Percentiles rank a stretch among this genome's conserved stretches.
Conservation (phyloP, 192 early-diverging fungal species). For the Mortierella alpina region DNA sequence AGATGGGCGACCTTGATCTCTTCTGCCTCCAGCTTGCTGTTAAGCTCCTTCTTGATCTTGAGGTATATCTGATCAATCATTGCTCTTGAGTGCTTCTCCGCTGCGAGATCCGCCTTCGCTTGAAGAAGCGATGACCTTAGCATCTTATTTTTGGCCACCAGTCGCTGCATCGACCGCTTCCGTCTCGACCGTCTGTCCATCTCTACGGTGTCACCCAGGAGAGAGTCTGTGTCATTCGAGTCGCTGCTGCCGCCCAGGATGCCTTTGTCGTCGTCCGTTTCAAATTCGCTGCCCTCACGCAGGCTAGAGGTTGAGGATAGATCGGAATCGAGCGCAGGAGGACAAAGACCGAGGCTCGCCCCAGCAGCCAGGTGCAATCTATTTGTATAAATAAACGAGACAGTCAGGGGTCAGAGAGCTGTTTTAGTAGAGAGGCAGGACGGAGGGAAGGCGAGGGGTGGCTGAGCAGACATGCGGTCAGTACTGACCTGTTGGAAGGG, state of each 20-base stretch:
- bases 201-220: constrained; percentile 21
- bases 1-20: constrained; percentile 33
- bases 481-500: no score
- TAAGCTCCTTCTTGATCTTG: constrained; percentile 46
- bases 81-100: constrained; percentile 34
- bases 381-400: no score
- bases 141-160: constrained; percentile 44
- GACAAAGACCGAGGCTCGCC: neutral
- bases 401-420: no score
- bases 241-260: constrained; percentile 19
- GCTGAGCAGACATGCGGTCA: no score
- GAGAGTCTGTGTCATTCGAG: constrained; percentile 36
- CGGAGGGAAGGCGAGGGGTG: no score
- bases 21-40: constrained; percentile 31
- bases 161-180: constrained; percentile 38
- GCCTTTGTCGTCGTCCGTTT: constrained; percentile 37
- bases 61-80: constrained; percentile 48
- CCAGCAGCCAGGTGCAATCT: constrained; percentile 2
- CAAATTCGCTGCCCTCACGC: constrained; percentile 27
- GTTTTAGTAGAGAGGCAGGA: no score
- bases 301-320: constrained; percentile 29
- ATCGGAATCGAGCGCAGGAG: constrained; percentile 13
- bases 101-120: constrained; percentile 41
- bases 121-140: constrained; percentile 32
- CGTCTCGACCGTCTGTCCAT: constrained; percentile 32